Evolutionary conservation across 2,329 filamentous ascomycete species (phyloP).

Genomic region (Nectriaceae sp.): DNA sequence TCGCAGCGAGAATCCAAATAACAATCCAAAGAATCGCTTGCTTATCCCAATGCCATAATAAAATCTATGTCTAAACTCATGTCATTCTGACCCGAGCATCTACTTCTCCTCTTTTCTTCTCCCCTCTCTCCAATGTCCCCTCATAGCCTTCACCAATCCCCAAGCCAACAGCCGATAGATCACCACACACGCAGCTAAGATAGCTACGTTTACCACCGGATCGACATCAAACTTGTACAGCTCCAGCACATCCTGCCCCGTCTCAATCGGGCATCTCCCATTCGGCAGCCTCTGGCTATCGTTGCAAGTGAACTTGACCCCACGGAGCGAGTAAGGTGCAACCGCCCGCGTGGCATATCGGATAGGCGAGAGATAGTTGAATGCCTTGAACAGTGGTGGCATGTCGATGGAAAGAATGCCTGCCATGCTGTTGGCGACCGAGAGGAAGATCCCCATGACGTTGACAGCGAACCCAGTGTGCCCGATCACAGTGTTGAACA

Average conservation of each 20-base stretch:
- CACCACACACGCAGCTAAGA: constrained; percentile 63
- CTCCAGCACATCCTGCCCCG: constrained; percentile 65
- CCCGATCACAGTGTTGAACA: constrained; percentile 75
- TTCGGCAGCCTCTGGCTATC: constrained; percentile 58
- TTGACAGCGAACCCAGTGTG: constrained; percentile 79
- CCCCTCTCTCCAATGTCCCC: constrained; percentile 51
- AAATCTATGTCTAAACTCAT: too few species aligned
- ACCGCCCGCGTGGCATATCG: constrained; percentile 70
- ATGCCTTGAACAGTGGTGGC: constrained; percentile 63
- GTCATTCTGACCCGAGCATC: too few species aligned
- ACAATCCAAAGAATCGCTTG: too few species aligned
- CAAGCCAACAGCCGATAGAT: constrained; percentile 67
- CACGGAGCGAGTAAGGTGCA: constrained; percentile 63
- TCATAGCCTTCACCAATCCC: constrained; percentile 54
- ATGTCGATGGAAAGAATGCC: constrained; percentile 72
- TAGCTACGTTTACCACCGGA: constrained; percentile 61
- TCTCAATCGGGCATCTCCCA: constrained; percentile 65
- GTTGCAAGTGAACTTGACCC: constrained; percentile 64
- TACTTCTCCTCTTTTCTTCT: constrained; percentile 24
- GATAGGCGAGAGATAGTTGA: constrained; percentile 73
- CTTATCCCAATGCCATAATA: too few species aligned
- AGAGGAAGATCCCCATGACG: constrained; percentile 68
- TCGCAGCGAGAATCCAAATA: too few species aligned
- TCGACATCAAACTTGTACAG: constrained; percentile 68
- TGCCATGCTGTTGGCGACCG: constrained; percentile 70